Base-by-base conservation (phyloP, 2,329 filamentous ascomycete genomes). In the Phialemonium atrogriseum region DNA sequence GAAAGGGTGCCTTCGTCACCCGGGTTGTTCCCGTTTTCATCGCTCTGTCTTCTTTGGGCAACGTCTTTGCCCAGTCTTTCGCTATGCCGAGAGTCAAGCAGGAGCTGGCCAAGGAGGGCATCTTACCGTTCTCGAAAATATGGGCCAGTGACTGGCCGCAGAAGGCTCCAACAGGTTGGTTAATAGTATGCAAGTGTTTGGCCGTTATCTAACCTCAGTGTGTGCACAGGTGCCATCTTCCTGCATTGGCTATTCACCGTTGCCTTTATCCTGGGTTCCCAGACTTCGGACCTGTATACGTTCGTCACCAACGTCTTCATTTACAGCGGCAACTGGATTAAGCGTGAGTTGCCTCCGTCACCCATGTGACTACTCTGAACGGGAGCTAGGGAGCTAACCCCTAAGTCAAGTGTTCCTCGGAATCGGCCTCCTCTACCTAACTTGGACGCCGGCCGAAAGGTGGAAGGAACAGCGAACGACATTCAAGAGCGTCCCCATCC, bases 81-180 rank as follows among this genome's bases (percentile, higher is more conserved):
- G 49, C 49, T 24, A 51, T 51, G 49, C 49, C 49, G 7, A 46
- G 49, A 29, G 46, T 57, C 10, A 57, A 56, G 28, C 54, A 57
- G 33, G 54, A 56, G 45, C 50, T 57, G 15, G 52, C 53, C 9
- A 56, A 57, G 32, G 42, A 55, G 24, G 49, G 54, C 6, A 46
- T 56, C 18, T 40, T 56, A 30, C 54, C 54, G 5, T 55, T 48
- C 34, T 52, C 54, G 4, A 46, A 49, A 11, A 46, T 55, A 26
- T 55, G 51, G 47, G 50, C 53, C 13, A 51, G 49, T 35, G 51
- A 56, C 36, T 55, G 53, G 44, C 51, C 50, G 21, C 46, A 49
- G 31, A 50, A 52, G 25, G 51, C 54, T 1, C 54, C 54, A 2
- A 45, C 48, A 5, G 16, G 7, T 24, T 15, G 13, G 22, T 26